Percentiles rank a stretch among this genome's conserved stretches.
phyloP scores from a whole-genome alignment of 2,329 filamentous ascomycete species.

The Microsporum ferrugineum region DNA sequence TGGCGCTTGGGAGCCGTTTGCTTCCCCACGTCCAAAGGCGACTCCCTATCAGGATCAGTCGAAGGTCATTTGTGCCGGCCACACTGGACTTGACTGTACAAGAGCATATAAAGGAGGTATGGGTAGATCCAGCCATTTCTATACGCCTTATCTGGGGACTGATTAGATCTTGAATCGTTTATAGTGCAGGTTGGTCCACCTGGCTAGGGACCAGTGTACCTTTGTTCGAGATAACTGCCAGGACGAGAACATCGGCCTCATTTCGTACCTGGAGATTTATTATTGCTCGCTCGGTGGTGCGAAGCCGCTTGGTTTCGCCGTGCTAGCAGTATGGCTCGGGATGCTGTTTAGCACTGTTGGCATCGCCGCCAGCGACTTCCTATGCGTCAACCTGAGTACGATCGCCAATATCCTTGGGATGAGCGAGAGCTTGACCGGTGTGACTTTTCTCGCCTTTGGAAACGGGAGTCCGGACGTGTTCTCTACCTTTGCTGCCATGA shows the following conservation, averaged over 20 bases:
- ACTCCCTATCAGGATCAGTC: background rate
- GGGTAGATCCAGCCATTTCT: background rate
- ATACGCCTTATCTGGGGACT: background rate
- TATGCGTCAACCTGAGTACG: slow-evolving; percentile 91
- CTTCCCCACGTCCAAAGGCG: slow-evolving; percentile 1
- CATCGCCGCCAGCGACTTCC: slow-evolving; percentile 95
- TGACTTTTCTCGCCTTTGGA: slow-evolving; percentile 91
- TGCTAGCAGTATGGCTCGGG: slow-evolving; percentile 72
- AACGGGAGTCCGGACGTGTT: slow-evolving; percentile 98
- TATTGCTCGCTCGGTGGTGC: slow-evolving; percentile 64
- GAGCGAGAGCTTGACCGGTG: slow-evolving; percentile 90
- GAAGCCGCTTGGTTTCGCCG: slow-evolving; percentile 64
- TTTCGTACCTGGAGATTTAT: slow-evolving; percentile 82
- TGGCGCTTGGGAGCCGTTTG: slow-evolving; percentile 24
- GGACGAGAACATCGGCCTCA: slow-evolving; percentile 78
- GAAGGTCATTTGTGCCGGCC: background rate
- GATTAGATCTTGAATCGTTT: background rate
- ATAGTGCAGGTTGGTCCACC: slow-evolving; percentile 69
- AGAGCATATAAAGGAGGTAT: background rate
- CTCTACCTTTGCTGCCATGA: slow-evolving; percentile 96
- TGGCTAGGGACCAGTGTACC: slow-evolving; percentile 67
- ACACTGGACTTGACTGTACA: background rate
- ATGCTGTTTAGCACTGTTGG: slow-evolving; percentile 93
- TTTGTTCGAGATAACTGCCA: slow-evolving; percentile 73
- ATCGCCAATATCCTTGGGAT: slow-evolving; percentile 80